phyloP scores from a whole-genome alignment of 2,329 filamentous ascomycete genomes.

The Coniella vitis region DNA sequence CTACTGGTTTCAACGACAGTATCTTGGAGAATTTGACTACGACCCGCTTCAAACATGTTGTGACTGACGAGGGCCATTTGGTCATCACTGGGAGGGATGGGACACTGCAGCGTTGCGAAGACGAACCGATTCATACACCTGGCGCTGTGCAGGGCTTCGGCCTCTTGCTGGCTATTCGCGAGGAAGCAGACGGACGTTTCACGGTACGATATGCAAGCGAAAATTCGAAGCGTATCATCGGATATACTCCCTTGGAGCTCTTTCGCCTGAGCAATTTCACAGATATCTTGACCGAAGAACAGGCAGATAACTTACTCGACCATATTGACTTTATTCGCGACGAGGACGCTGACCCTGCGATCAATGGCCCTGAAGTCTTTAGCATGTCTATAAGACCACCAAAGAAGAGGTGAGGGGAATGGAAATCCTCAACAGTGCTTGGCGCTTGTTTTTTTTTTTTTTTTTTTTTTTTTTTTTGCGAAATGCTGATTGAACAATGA shows the following conservation, averaged over 20 bases:
- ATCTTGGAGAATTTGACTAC: slow-evolving; percentile 45
- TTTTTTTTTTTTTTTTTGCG: too few species aligned
- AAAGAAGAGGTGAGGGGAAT: slow-evolving; percentile 31
- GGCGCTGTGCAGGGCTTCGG: slow-evolving; percentile 79
- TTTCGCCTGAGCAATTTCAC: slow-evolving; percentile 71
- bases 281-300: slow-evolving; percentile 78
- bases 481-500: background rate
- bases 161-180: slow-evolving; percentile 64
- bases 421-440: too few species aligned
- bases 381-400: slow-evolving; percentile 64
- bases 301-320: slow-evolving; percentile 75
- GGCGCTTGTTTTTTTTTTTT: too few species aligned
- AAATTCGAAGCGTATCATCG: slow-evolving; percentile 68
- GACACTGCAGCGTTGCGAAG: slow-evolving; percentile 73
- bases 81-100: slow-evolving; percentile 75
- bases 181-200: slow-evolving; percentile 61
- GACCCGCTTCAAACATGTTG: slow-evolving; percentile 69
- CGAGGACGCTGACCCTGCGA: slow-evolving; percentile 66
- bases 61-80: slow-evolving; percentile 71
- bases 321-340: slow-evolving; percentile 85
- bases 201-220: slow-evolving; percentile 71
- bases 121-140: slow-evolving; percentile 84
- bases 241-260: slow-evolving; percentile 68
- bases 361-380: slow-evolving; percentile 81
- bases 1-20: background rate